A percentile compares a stretch with the other conserved stretches of the same genome.
Conservation (phyloP, 176 grass and related monocot species). For the Microstegium vimineum region DNA sequence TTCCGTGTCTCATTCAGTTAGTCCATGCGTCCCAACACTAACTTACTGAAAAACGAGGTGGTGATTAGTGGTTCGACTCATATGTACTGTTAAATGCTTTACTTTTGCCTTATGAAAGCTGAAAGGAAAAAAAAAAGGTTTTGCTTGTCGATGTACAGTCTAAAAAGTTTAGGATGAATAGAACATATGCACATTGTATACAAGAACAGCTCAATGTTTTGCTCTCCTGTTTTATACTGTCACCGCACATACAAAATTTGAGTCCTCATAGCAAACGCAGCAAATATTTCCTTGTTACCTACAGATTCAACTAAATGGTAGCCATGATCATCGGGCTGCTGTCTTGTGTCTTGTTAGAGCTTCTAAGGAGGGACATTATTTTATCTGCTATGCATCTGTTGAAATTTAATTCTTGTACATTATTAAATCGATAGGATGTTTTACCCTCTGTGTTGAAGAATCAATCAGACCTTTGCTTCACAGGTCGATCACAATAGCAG, state of each 20-base stretch:
- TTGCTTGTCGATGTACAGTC: background rate
- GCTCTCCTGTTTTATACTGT: background rate
- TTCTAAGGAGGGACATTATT: background rate
- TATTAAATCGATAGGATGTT: background rate
- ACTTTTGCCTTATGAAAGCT: background rate
- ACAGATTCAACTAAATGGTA: background rate
- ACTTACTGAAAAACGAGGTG: background rate
- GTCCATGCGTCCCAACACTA: background rate
- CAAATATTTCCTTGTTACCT: background rate
- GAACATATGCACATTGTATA: background rate
- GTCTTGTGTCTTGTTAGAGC: background rate
- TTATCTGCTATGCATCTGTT: background rate
- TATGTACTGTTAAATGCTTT: background rate
- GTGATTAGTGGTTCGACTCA: too few species aligned
- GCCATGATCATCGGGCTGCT: background rate
- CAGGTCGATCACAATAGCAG: constrained; percentile 82
- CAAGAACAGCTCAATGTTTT: background rate
- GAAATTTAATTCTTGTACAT: background rate
- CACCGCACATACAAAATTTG: background rate
- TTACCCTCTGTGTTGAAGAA: background rate
- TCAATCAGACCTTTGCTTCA: background rate
- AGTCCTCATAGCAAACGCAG: background rate
- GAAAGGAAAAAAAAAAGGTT: too few species aligned
- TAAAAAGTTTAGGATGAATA: background rate
- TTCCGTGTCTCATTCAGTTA: too few species aligned